These are phyloP conservation scores for Wallacemonas rigidus DNA, from an alignment of 208 protist species.

Conservation along the genomic window DNA sequence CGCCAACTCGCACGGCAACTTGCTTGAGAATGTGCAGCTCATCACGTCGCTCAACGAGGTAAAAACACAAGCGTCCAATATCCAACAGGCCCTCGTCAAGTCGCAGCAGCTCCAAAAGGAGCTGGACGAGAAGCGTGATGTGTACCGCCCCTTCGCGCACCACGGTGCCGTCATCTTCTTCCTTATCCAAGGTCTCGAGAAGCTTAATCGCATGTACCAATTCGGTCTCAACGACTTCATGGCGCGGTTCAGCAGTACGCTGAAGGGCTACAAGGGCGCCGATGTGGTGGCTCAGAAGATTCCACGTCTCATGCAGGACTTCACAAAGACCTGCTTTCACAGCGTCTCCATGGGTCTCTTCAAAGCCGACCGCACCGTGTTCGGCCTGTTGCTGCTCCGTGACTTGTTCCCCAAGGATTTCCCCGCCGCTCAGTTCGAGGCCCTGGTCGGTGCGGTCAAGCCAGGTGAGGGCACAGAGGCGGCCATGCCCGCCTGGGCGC, in stretches of 20 bases:
- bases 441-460: slow-evolving; percentile 73
- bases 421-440: slow-evolving; percentile 78
- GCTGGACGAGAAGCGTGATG: slow-evolving; percentile 94
- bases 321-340: slow-evolving; percentile 74
- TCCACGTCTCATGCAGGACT: slow-evolving; percentile 43
- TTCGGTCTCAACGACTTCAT: slow-evolving; percentile 95
- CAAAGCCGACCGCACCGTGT: slow-evolving; percentile 92
- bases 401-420: slow-evolving; percentile 84
- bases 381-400: slow-evolving; percentile 94
- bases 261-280: slow-evolving; percentile 49
- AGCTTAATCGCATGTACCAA: slow-evolving; percentile 97
- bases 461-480: slow-evolving; percentile 30
- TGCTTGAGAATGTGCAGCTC: slow-evolving; percentile 96
- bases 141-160: slow-evolving; percentile 92
- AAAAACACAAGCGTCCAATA: slow-evolving; percentile 88
- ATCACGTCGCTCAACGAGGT: slow-evolving; percentile 94
- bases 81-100: slow-evolving; percentile 85
- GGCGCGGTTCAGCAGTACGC: slow-evolving; percentile 65
- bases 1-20: slow-evolving; percentile 89
- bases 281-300: slow-evolving; percentile 52
- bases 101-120: slow-evolving; percentile 87
- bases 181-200: slow-evolving; percentile 87
- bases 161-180: slow-evolving; percentile 93
- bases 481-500: slow-evolving; percentile 63
- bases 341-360: slow-evolving; percentile 79